Base-by-base conservation (phyloP, 2,329 filamentous ascomycete genomes). In the Albifimbria verrucaria region DNA sequence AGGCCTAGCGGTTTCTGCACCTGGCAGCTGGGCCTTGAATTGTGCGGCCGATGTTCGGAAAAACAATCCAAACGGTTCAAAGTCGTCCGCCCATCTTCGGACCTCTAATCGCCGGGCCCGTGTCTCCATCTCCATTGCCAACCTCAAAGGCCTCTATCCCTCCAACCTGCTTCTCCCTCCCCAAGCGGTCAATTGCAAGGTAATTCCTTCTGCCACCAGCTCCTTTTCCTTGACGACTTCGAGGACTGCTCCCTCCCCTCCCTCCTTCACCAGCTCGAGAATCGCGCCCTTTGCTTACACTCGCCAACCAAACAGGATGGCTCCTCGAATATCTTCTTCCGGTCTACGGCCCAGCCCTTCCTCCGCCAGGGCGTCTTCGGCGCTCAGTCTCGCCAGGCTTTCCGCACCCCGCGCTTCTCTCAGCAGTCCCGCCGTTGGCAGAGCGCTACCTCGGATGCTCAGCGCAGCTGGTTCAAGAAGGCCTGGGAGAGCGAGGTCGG, bases 401-500 rank as follows among this genome's bases (percentile, higher is more conserved):
- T 82, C 77, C 74, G 72, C 57, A 58, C 68, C 47, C 66, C 70
- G 57, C 58, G 60, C 62, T 73, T 76, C 66, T 72, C 72, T 57
- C 66, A 68, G 66, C 58, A 62, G 51, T 61, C 68, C 61, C 65
- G 69, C 61, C 83, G 90, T 70, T 91, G 83, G 72, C 86, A 90
- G 74, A 90, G 86, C 72, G 86, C 87, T 44, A 77, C 85, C 42
- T 76, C 78, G 58, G 72, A 73, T 49, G 70, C 69, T 49, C 74
- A 61, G 69, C 74, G 71, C 57, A 75, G 76, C 67, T 86, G 80
- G 79, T 86, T 94, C 72, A 85, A 87, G 78, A 86, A 86, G 73
- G 83, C 95, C 80, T 92, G 87, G 88, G 85, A 90, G 72, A 91
- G 88, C 72, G 88, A 89, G 57, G 74, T 92, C 59, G 90, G 90